Percentiles rank a stretch among this genome's conserved stretches.
phyloP scores from a whole-genome alignment of 2,329 filamentous ascomycete species.

The Aspergillus intermedius region DNA sequence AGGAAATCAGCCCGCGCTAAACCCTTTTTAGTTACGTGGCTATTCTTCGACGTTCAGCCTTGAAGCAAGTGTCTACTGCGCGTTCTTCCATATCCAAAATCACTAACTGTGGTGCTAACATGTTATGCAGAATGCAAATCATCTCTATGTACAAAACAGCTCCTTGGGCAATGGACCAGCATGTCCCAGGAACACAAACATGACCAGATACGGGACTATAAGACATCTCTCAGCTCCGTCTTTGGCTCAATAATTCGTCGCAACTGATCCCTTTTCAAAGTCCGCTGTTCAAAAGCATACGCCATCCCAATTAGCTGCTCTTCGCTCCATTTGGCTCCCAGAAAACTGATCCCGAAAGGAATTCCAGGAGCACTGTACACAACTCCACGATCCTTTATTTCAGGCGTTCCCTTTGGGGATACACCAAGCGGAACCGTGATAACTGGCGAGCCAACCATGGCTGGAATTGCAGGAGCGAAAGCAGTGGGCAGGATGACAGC shows the following conservation, averaged over 20 bases:
- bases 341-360: constrained; percentile 58
- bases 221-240: constrained; percentile 43
- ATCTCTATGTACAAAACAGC: background rate
- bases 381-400: constrained; percentile 41
- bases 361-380: constrained; percentile 50
- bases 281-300: constrained; percentile 63
- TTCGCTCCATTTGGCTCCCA: constrained; percentile 57
- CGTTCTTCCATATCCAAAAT: too few relatives aligned
- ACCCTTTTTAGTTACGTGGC: background rate
- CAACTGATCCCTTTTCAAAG: constrained; percentile 41
- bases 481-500: constrained; percentile 56
- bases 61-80: too few relatives aligned
- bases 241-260: constrained; percentile 45
- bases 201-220: background rate
- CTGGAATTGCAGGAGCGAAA: constrained; percentile 44
- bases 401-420: constrained; percentile 43
- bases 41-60: background rate
- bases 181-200: background rate
- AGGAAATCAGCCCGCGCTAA: background rate
- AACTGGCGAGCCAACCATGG: constrained; percentile 54
- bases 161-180: background rate
- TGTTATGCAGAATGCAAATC: background rate
- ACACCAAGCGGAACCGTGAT: constrained; percentile 59
- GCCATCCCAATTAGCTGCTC: constrained; percentile 57
- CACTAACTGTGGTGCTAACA: background rate